Conservation (phyloP, 306 rosid genomes). For the Hippophae rhamnoides region DNA sequence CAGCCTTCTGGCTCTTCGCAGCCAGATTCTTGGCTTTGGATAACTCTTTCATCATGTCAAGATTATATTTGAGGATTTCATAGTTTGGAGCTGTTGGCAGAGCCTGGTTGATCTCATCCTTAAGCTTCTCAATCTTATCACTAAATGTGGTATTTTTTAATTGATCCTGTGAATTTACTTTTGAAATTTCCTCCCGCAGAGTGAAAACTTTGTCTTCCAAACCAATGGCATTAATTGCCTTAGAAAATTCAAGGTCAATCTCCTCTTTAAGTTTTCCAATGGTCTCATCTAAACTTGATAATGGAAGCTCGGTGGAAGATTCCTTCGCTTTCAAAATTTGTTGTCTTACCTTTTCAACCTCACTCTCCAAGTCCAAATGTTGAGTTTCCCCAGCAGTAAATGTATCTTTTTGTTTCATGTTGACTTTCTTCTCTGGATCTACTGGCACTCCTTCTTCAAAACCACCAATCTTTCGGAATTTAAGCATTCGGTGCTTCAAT, state of each 20-base stretch:
- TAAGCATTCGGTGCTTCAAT: conserved; percentile 57
- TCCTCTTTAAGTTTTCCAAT: conserved; percentile 50
- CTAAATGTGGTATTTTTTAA: conserved; percentile 39
- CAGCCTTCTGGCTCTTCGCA: conserved; percentile 28
- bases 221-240: conserved; percentile 54
- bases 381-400: conserved; percentile 27
- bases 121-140: conserved; percentile 52
- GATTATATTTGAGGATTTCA: conserved; percentile 40
- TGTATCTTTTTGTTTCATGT: conserved; percentile 65
- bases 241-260: conserved; percentile 47
- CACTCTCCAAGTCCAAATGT: conserved; percentile 36
- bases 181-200: conserved; percentile 44
- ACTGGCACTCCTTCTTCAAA: conserved; percentile 65
- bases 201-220: conserved; percentile 40
- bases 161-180: conserved; percentile 38
- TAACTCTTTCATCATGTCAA: conserved; percentile 51
- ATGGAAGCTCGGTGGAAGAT: conserved; percentile 36
- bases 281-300: conserved; percentile 37
- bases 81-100: conserved; percentile 54
- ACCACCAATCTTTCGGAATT: conserved; percentile 78
- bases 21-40: conserved; percentile 36
- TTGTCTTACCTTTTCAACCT: conserved; percentile 49
- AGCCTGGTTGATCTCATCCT: conserved; percentile 41
- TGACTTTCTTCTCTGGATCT: conserved; percentile 48
- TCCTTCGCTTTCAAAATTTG: conserved; percentile 34